Conservation (phyloP, 1,284 basidiomycete species). For the Phenoliferia sp. region DNA sequence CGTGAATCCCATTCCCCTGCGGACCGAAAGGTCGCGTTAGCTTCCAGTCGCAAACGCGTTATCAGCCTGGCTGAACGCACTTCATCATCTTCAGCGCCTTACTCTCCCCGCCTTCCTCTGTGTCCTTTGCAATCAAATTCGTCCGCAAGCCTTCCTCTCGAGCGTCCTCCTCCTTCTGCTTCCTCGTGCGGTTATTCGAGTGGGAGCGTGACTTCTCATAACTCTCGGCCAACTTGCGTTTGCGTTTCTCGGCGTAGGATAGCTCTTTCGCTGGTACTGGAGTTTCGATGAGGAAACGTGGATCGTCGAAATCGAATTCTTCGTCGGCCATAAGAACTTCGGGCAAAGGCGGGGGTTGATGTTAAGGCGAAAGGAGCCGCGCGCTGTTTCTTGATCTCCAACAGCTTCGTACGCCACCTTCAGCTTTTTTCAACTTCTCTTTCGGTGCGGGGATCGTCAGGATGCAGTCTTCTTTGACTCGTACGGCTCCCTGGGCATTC, state of each 20-base stretch:
- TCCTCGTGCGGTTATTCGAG: background rate
- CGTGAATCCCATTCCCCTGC: constrained; percentile 36
- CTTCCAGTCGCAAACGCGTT: too few species aligned
- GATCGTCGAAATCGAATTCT: constrained; percentile 30
- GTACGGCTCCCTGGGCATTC: background rate
- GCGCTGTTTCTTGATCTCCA: too few species aligned
- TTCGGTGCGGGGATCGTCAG: too few species aligned
- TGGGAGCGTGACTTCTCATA: background rate
- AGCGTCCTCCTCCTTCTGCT: constrained; percentile 18
- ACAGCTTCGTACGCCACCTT: too few species aligned
- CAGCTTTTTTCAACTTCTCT: too few species aligned
- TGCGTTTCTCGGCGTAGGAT: constrained; percentile 22
- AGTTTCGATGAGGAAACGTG: constrained; percentile 20
- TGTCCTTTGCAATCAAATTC: constrained; percentile 20
- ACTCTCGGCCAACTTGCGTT: constrained; percentile 9
- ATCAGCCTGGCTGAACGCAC: too few species aligned
- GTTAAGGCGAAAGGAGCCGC: background rate
- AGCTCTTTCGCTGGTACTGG: background rate
- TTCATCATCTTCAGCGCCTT: constrained; percentile 31
- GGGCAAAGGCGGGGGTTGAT: background rate
- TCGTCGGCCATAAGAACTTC: constrained; percentile 10
- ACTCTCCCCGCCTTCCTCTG: constrained; percentile 6
- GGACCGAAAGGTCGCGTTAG: background rate
- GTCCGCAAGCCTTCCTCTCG: constrained; percentile 10
- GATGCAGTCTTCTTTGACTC: too few species aligned